Base-by-base conservation (phyloP, 345 rosid species). In the Hirschfeldia incana region DNA sequence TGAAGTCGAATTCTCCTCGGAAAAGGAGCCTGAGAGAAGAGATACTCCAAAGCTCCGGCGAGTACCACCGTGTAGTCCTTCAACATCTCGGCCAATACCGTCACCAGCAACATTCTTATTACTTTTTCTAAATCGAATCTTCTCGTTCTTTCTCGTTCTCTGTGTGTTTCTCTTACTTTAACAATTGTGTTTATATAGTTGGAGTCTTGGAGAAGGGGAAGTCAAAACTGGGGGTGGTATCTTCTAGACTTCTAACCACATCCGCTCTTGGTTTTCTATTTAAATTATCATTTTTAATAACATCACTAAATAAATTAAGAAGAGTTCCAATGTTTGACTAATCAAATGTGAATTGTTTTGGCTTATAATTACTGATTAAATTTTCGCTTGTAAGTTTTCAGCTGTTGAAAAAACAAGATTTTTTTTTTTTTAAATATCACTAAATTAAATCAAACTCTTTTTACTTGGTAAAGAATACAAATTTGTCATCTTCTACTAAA, bases 31-130 rank as follows among this genome's bases (percentile, higher is more conserved):
- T 72, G 91, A 36, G 81, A 75, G 37, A 93, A 73, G 75, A 95
- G 16, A 66, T 90, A 94, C 85, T 87, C 88, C 60, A 95, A 74
- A 29, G 87, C 83, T 76, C 95, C 81, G n/a, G 89, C 87, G 79
- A 95, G 83, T 64, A 93, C 76, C 87, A 72, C 90, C 86, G 89
- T 91, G 93, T 93, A 94, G 80, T 93, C 93, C 85, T 85, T 88
- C 90, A 94, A 77, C 78, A 91, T 79, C 87, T 89, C 95, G 58
- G 98, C 88, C 67, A 91, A 28, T 32, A 83, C 51, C 1, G 94
- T 85, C 81, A 91, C 91, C 30, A 85, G 79, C 67, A 95, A 84
- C 98, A 93, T 95, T 81, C 78, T 80, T 64, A 7, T 72, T 2
- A 4, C 16, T 46, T 69, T 32, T 16, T 37, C 36, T 60, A 3